phyloP scores from a whole-genome alignment of 495 filamentous ascomycete species.

The Podospora tetraspora region DNA sequence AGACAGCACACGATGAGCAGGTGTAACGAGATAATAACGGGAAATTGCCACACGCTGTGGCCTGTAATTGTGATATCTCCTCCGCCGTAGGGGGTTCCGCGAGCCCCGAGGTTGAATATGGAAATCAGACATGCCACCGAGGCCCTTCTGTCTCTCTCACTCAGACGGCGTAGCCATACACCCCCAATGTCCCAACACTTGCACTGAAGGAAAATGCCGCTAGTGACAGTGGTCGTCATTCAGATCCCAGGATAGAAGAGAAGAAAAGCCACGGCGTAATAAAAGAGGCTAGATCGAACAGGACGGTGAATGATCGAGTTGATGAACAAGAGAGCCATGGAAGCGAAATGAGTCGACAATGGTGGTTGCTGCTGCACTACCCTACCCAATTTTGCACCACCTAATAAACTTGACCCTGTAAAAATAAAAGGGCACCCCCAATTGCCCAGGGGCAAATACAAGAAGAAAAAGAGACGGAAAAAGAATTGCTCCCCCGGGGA shows the following conservation, averaged over 20 bases:
- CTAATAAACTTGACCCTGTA: not conserved
- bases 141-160: not conserved
- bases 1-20: not conserved
- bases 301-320: not conserved
- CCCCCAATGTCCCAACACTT: not conserved
- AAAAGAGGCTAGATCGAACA: not conserved
- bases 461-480: not conserved
- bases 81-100: not conserved
- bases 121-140: not conserved
- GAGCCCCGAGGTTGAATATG: not conserved
- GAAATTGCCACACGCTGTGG: conserved; percentile 2
- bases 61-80: not conserved
- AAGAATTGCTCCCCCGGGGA: conserved; percentile 1
- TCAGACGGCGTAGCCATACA: not conserved
- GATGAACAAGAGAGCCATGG: not conserved
- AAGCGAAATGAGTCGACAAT: not conserved
- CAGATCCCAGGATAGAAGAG: not conserved
- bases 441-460: not conserved
- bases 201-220: not conserved
- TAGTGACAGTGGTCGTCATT: not conserved
- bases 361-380: not conserved
- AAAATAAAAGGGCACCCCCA: not conserved
- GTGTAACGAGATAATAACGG: not conserved
- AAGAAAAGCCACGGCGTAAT: not conserved
- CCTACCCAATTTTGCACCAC: not conserved